phyloP scores from a whole-genome alignment of 2,329 filamentous ascomycete species.

The Hypomyces perniciosus region DNA sequence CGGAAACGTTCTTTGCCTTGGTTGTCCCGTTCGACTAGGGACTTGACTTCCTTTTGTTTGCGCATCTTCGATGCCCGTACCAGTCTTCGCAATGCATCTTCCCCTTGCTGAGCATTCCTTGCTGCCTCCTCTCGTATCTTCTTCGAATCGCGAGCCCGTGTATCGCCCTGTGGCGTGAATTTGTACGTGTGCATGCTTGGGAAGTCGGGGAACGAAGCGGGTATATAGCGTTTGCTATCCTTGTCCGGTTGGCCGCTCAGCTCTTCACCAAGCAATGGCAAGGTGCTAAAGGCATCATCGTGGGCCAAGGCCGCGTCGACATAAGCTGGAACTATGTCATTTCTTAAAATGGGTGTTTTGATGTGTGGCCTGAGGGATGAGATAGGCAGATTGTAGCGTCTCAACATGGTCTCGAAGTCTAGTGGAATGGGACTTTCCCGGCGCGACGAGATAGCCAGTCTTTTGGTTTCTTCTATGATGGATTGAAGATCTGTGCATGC shows the following conservation, averaged over 20 bases:
- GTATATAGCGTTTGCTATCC: slow-evolving; percentile 50
- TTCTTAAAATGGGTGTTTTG: slow-evolving; percentile 43
- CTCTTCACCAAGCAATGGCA: slow-evolving; percentile 46
- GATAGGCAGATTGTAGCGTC: slow-evolving; percentile 45
- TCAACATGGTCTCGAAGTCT: slow-evolving; percentile 52
- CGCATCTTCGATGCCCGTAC: slow-evolving; percentile 58
- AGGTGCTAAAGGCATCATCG: slow-evolving; percentile 34
- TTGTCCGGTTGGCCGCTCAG: slow-evolving; percentile 55
- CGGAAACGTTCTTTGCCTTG: slow-evolving; percentile 50
- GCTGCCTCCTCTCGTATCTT: slow-evolving; percentile 56
- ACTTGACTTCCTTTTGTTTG: slow-evolving; percentile 58
- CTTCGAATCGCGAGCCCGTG: slow-evolving; percentile 43
- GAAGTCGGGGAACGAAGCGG: slow-evolving; percentile 53
- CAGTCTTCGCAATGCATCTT: slow-evolving; percentile 54
- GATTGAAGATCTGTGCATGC: slow-evolving; percentile 39
- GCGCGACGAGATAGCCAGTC: slow-evolving; percentile 41
- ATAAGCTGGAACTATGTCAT: slow-evolving; percentile 34
- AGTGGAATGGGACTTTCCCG: slow-evolving; percentile 48
- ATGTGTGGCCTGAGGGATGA: slow-evolving; percentile 51
- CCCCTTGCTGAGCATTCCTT: slow-evolving; percentile 54
- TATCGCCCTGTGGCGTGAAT: slow-evolving; percentile 49
- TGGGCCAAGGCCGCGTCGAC: slow-evolving; percentile 33
- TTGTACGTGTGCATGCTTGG: slow-evolving; percentile 60
- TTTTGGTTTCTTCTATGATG: slow-evolving; percentile 44
- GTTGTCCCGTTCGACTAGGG: slow-evolving; percentile 46